These are phyloP conservation scores for Acer yangbiense DNA, from an alignment of 345 rosid genomes.

Conservation along the genomic window DNA sequence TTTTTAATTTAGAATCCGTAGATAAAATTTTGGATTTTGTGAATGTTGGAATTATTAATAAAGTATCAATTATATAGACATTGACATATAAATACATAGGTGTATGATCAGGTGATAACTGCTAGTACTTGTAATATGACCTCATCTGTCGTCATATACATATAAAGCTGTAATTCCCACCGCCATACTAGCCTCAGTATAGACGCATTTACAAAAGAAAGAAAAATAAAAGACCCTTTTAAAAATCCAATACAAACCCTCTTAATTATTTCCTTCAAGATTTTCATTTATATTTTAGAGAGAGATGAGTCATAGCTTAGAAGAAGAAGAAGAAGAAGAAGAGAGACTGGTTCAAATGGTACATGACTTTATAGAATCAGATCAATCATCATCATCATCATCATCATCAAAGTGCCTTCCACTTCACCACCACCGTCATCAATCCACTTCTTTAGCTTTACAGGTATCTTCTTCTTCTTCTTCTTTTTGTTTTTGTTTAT, in stretches of 20 bases:
- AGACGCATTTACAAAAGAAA: neutral
- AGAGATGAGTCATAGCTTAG: slow-evolving; percentile 33
- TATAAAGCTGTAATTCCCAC: slow-evolving; percentile 16
- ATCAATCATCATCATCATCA: slow-evolving; percentile 25
- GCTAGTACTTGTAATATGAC: neutral
- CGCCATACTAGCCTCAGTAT: slow-evolving; percentile 21
- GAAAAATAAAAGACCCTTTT: neutral
- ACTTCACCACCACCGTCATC: slow-evolving; percentile 14
- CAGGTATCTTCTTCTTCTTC: slow-evolving; percentile 30
- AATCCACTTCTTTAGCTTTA: slow-evolving; percentile 24
- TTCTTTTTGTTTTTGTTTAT: neutral
- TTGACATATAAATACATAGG: too few relatives aligned
- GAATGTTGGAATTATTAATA: too few relatives aligned
- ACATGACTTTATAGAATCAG: slow-evolving; percentile 58
- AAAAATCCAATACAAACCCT: neutral
- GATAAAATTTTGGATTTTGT: too few relatives aligned
- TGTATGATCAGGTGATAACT: neutral
- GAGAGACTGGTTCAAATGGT: slow-evolving; percentile 54
- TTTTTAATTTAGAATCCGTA: too few relatives aligned
- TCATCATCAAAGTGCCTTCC: slow-evolving; percentile 26
- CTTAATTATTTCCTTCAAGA: neutral
- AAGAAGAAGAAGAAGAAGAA: slow-evolving; percentile 66
- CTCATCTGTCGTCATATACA: slow-evolving; percentile 26
- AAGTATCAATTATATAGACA: too few relatives aligned
- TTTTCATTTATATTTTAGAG: too few relatives aligned